These are phyloP conservation scores for Aureobasidium mangrovei DNA, from an alignment of 2,329 filamentous ascomycete species.

Conservation along the genomic window DNA sequence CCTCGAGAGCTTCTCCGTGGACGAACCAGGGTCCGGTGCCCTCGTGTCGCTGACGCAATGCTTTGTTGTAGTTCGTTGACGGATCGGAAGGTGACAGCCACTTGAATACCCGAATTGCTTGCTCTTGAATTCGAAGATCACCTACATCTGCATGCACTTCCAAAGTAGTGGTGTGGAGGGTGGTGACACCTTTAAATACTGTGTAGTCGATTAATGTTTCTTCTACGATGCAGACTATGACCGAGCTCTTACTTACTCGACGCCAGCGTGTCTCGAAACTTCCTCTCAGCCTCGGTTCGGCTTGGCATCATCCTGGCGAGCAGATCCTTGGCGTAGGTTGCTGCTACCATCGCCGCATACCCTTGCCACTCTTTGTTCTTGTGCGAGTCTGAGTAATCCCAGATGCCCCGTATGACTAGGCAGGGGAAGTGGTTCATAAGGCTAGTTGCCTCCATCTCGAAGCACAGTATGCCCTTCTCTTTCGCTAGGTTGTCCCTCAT, in stretches of 20 bases:
- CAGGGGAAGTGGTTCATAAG: slow-evolving; percentile 17
- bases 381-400: slow-evolving; percentile 21
- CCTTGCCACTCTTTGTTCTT: slow-evolving; percentile 23
- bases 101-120: too few species aligned
- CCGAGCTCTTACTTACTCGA: too few species aligned
- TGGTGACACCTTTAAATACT: too few species aligned
- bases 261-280: not conserved
- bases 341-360: slow-evolving; percentile 19
- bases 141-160: too few species aligned
- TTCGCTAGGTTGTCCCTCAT: slow-evolving; percentile 1
- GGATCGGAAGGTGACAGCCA: slow-evolving; percentile 6
- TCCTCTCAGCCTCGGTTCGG: not conserved
- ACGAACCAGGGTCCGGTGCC: slow-evolving; percentile 8
- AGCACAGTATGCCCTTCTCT: slow-evolving; percentile 12
- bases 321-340: slow-evolving; percentile 16
- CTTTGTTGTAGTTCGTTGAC: not conserved
- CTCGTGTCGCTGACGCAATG: not conserved
- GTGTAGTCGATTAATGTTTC: too few species aligned
- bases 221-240: too few species aligned
- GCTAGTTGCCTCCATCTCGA: slow-evolving; percentile 17
- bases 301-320: not conserved
- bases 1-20: not conserved
- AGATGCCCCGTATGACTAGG: slow-evolving; percentile 20
- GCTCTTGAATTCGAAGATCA: too few species aligned
- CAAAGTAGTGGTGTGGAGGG: too few species aligned